phyloP scores from a whole-genome alignment of 371 early-diverging fungal species.

The Coemansia sp. region DNA sequence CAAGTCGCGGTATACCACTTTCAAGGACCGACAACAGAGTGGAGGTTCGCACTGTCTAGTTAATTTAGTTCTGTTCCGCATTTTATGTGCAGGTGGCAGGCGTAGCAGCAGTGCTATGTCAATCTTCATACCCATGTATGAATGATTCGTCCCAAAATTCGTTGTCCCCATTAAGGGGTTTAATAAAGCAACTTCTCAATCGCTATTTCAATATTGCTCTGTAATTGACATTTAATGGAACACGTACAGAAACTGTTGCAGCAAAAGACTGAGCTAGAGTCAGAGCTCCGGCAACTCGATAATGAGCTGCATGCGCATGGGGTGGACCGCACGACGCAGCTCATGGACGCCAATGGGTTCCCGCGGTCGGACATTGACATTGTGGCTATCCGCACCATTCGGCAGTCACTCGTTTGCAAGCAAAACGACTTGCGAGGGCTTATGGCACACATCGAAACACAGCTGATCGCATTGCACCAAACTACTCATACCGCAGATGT shows the following conservation, averaged over 20 bases:
- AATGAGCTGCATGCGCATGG: constrained; percentile 61
- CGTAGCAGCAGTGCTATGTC: too few species aligned
- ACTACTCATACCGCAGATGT: constrained; percentile 14
- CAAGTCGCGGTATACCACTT: too few species aligned
- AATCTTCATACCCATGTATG: too few species aligned
- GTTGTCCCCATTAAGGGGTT: too few species aligned
- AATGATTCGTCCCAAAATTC: too few species aligned
- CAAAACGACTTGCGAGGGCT: constrained; percentile 70
- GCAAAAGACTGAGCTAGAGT: constrained; percentile 64
- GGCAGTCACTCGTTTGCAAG: constrained; percentile 64
- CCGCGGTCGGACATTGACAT: constrained; percentile 88
- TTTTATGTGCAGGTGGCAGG: too few species aligned
- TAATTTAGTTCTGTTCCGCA: too few species aligned
- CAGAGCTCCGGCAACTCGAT: constrained; percentile 59
- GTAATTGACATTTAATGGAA: constrained; percentile 34
- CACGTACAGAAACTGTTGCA: constrained; percentile 61
- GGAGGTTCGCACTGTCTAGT: too few species aligned
- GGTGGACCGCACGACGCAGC: constrained; percentile 68
- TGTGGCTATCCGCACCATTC: constrained; percentile 63
- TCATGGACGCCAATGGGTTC: constrained; percentile 79
- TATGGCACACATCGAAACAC: constrained; percentile 71
- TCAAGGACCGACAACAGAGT: too few species aligned
- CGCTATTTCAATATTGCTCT: too few species aligned
- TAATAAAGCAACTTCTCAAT: too few species aligned
- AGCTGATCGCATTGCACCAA: constrained; percentile 66